Conservation (phyloP, 2,329 filamentous ascomycete genomes). For the Neofusicoccum umdonicola region DNA sequence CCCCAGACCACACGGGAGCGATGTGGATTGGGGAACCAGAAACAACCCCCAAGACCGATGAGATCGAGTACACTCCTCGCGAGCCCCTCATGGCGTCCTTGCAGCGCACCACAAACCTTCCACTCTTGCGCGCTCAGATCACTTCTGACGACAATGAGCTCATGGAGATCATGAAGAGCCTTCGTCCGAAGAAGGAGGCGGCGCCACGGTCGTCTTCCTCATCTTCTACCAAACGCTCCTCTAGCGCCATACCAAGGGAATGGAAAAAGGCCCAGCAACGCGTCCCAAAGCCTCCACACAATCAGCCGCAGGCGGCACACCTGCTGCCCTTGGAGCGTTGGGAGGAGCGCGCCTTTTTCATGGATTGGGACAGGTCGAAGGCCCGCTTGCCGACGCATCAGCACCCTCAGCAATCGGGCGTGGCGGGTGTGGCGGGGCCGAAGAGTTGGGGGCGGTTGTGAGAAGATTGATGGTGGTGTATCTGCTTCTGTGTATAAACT, state of each 20-base stretch:
- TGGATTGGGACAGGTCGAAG: neutral
- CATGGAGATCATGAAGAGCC: slow-evolving; percentile 61
- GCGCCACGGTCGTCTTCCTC: neutral
- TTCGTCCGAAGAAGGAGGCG: neutral
- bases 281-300: neutral
- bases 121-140: slow-evolving; percentile 84
- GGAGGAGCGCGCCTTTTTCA: neutral
- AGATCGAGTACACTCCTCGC: slow-evolving; percentile 67
- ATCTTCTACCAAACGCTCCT: neutral
- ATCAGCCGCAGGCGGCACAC: neutral
- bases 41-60: slow-evolving; percentile 54
- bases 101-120: slow-evolving; percentile 37
- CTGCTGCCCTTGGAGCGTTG: neutral
- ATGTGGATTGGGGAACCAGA: slow-evolving; percentile 34
- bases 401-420: neutral
- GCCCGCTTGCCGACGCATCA: neutral
- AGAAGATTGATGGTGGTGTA: neutral
- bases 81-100: slow-evolving; percentile 67
- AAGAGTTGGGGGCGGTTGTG: neutral
- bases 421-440: neutral
- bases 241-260: neutral
- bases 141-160: slow-evolving; percentile 71
- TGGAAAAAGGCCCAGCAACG: neutral
- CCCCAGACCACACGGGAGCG: slow-evolving; percentile 40
- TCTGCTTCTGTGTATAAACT: neutral